These are phyloP conservation scores for Hypoxylon cercidicola DNA, from an alignment of 495 filamentous ascomycete species.

Conservation along the genomic window DNA sequence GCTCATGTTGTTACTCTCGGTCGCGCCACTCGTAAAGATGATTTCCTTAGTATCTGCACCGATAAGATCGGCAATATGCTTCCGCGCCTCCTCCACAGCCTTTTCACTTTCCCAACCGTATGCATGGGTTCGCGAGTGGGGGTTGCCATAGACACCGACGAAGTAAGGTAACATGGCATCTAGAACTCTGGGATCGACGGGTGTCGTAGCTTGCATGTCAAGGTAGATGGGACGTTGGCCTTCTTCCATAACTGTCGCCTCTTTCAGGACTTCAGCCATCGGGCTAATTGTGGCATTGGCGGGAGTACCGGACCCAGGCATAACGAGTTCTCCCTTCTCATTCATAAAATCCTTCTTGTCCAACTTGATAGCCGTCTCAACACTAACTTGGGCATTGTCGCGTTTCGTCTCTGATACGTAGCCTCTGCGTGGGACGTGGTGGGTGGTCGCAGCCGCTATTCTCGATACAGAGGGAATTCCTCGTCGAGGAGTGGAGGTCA, in stretches of 20 bases:
- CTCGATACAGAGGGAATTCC: conserved; percentile 54
- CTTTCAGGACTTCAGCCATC: conserved; percentile 85
- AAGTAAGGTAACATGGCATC: conserved; percentile 97
- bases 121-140: conserved; percentile 95
- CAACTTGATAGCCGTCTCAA: conserved; percentile 82
- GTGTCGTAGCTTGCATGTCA: conserved; percentile 99
- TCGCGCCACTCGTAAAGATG: conserved; percentile 97
- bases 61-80: conserved; percentile 84
- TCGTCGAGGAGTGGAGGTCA: conserved; percentile 61
- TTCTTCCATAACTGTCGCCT: conserved; percentile 93
- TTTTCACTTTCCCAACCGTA: conserved; percentile 99
- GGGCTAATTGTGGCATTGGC: conserved; percentile 74
- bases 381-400: conserved; percentile 80
- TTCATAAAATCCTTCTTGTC: conserved; percentile 83
- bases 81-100: conserved; percentile 85
- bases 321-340: conserved; percentile 72
- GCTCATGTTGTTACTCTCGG: conserved; percentile 99
- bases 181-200: conserved; percentile 89
- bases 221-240: conserved; percentile 95
- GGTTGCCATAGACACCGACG: conserved; percentile 95
- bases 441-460: conserved; percentile 49
- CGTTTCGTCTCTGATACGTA: conserved; percentile 90
- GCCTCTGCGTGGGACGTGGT: conserved; percentile 56
- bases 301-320: conserved; percentile 66
- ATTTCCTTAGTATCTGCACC: conserved; percentile 98